Percentiles rank a stretch among this genome's conserved stretches.
Evolutionary conservation across 2,329 filamentous ascomycete species (phyloP).

Genomic region (Fusarium cyanostomum): DNA sequence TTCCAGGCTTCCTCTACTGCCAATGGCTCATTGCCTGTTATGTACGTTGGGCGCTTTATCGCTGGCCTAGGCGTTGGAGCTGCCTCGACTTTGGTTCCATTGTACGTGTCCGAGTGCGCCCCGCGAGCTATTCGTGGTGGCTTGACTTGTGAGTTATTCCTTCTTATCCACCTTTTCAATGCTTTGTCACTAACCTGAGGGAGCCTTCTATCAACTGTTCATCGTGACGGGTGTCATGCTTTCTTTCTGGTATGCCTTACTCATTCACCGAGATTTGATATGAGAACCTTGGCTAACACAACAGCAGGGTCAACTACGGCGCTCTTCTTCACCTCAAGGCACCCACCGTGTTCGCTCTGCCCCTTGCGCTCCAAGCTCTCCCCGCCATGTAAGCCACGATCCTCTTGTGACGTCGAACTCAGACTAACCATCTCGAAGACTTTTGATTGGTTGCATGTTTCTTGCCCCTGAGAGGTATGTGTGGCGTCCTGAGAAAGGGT

Average conservation of each 20-base stretch:
- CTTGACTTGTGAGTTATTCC: constrained; percentile 51
- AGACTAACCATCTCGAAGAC: constrained; percentile 35
- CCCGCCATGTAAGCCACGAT: constrained; percentile 60
- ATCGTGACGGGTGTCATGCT: constrained; percentile 57
- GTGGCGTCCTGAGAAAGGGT: neutral
- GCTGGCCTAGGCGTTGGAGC: constrained; percentile 61
- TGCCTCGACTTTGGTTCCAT: constrained; percentile 56
- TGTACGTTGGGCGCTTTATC: constrained; percentile 72
- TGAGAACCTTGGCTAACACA: constrained; percentile 38
- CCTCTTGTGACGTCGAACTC: neutral
- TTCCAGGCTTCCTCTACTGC: constrained; percentile 68
- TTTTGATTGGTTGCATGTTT: constrained; percentile 68
- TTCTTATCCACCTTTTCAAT: neutral
- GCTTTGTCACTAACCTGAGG: neutral
- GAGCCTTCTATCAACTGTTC: constrained; percentile 61
- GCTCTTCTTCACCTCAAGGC: constrained; percentile 57
- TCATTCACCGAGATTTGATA: neutral
- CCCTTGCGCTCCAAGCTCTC: constrained; percentile 70
- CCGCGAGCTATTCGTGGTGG: constrained; percentile 61
- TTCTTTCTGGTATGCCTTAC: constrained; percentile 53
- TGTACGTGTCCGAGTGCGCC: constrained; percentile 61
- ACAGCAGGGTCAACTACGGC: constrained; percentile 65
- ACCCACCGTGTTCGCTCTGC: constrained; percentile 66
- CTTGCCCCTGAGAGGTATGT: constrained; percentile 61
- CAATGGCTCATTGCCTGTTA: constrained; percentile 64